Percentiles rank a stretch among this genome's conserved stretches.
These are phyloP conservation scores for Daldinia eschscholtzii DNA, from an alignment of 2,329 filamentous ascomycete genomes.

Conservation along the genomic window DNA sequence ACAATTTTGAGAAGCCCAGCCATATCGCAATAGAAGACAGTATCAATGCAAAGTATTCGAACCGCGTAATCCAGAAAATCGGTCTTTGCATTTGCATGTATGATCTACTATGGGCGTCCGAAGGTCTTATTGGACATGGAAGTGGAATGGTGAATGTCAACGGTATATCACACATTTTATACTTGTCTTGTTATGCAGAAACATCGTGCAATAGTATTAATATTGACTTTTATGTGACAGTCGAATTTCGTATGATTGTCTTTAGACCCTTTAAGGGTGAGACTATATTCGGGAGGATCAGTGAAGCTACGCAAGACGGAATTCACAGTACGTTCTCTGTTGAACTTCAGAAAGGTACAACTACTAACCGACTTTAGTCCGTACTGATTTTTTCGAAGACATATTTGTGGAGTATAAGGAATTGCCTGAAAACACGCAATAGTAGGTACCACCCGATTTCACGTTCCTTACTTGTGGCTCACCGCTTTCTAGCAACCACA, in stretches of 20 bases:
- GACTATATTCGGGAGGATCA: slow-evolving; percentile 87
- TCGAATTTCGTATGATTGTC: slow-evolving; percentile 92
- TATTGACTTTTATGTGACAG: slow-evolving; percentile 59
- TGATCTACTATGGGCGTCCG: slow-evolving; percentile 88
- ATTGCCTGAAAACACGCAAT: slow-evolving; percentile 80
- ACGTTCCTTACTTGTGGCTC: slow-evolving; percentile 44
- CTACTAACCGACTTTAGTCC: slow-evolving; percentile 64
- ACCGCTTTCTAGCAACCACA: slow-evolving; percentile 69
- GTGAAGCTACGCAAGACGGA: slow-evolving; percentile 76
- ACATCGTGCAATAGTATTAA: background rate
- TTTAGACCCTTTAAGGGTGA: slow-evolving; percentile 97
- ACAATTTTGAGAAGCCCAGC: slow-evolving; percentile 88
- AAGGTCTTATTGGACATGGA: slow-evolving; percentile 93
- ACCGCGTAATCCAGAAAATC: slow-evolving; percentile 91
- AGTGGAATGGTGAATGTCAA: slow-evolving; percentile 95
- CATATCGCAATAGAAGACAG: slow-evolving; percentile 92
- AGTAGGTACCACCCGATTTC: slow-evolving; percentile 65
- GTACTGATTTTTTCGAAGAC: slow-evolving; percentile 93
- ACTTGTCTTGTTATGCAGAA: background rate
- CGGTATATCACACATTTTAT: slow-evolving; percentile 63
- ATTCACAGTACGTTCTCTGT: slow-evolving; percentile 70
- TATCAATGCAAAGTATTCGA: slow-evolving; percentile 96
- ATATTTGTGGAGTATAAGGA: slow-evolving; percentile 83
- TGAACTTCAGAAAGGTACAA: background rate
- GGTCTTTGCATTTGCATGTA: slow-evolving; percentile 95